Percentiles rank a stretch among this genome's conserved stretches.
These are phyloP conservation scores for Vaccinium macrocarpon DNA, from an alignment of 148 eudicot genomes.

Conservation along the genomic window DNA sequence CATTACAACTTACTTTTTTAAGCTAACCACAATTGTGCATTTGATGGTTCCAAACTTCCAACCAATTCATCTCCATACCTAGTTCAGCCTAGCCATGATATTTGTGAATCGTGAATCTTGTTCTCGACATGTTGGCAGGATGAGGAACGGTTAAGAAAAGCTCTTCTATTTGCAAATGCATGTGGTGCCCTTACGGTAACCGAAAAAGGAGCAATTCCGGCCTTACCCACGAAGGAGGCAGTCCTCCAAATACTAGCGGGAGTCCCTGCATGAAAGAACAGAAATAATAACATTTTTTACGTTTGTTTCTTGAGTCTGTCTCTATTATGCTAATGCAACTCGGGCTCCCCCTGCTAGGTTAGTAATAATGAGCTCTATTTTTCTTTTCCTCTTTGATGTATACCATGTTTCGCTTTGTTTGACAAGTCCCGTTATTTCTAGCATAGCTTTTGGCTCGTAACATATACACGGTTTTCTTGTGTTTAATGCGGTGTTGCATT, in stretches of 20 bases:
- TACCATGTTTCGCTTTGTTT: not conserved
- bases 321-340: not conserved
- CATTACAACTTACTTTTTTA: not conserved
- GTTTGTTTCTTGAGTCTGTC: not conserved
- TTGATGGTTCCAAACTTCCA: not conserved
- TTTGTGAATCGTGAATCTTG: not conserved
- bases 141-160: conserved; percentile 58
- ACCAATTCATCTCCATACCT: not conserved
- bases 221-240: conserved; percentile 59
- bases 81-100: not conserved
- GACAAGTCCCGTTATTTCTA: not conserved
- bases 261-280: not conserved
- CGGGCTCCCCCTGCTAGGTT: not conserved
- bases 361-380: not conserved
- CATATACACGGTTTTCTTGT: not conserved
- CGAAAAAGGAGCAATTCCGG: conserved; percentile 74
- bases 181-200: conserved; percentile 82
- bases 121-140: conserved; percentile 40
- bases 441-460: not conserved
- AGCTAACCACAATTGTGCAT: not conserved
- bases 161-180: conserved; percentile 70
- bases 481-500: not conserved
- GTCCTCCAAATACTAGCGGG: conserved; percentile 43
- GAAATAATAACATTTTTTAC: not conserved
- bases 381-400: not conserved